Percentiles rank a stretch among this genome's conserved stretches.
Evolutionary conservation across 495 filamentous ascomycete species (phyloP).

Genomic region (Penicillium canescens): DNA sequence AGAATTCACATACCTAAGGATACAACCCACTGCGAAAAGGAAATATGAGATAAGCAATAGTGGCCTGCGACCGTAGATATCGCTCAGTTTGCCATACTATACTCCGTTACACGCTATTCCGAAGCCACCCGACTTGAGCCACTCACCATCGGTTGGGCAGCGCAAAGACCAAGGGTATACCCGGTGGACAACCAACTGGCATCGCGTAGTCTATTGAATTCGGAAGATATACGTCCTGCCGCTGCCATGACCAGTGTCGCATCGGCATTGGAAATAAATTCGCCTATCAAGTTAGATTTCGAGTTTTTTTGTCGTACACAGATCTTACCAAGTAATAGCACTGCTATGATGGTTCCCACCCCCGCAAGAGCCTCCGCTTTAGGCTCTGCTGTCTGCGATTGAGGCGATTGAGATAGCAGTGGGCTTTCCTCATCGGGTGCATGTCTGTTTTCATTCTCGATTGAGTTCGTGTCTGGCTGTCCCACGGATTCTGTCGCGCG

Average conservation of each 20-base stretch:
- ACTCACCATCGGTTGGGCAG: constrained; percentile 56
- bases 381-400: neutral
- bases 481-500: neutral
- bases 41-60: constrained; percentile 41
- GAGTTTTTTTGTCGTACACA: neutral
- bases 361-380: constrained; percentile 17
- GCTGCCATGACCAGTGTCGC: constrained; percentile 63
- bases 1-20: constrained; percentile 30
- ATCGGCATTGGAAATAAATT: constrained; percentile 66
- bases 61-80: constrained; percentile 48
- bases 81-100: constrained; percentile 47
- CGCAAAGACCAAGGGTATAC: constrained; percentile 60
- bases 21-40: constrained; percentile 43
- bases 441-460: neutral
- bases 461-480: neutral
- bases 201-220: constrained; percentile 59
- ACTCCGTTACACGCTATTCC: neutral
- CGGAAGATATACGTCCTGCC: constrained; percentile 62
- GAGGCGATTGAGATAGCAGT: constrained; percentile 4
- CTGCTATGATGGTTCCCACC: constrained; percentile 34
- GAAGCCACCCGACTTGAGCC: neutral
- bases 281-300: constrained; percentile 42
- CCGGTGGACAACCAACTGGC: constrained; percentile 69
- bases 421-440: constrained; percentile 28
- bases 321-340: constrained; percentile 36